Evolutionary conservation across 305 asterid genomes (phyloP).

Genomic region (Ajuga reptans): DNA sequence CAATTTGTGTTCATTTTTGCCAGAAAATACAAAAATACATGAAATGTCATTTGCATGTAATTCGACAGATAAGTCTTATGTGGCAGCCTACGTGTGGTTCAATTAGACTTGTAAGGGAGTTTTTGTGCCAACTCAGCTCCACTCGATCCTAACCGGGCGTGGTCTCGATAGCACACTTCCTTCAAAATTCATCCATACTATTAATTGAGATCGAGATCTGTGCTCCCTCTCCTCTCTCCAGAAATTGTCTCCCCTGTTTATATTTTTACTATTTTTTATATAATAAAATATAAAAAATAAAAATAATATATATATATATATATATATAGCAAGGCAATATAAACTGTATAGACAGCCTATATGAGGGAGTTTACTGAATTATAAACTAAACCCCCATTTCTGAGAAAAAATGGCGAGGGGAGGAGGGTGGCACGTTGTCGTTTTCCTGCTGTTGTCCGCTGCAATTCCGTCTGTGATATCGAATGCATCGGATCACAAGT

Average conservation of each 20-base stretch:
- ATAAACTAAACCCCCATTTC: background rate
- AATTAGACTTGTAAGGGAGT: too few species aligned
- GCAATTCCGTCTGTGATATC: slow-evolving; percentile 37
- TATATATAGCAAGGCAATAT: too few species aligned
- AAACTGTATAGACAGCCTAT: background rate
- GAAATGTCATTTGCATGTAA: too few species aligned
- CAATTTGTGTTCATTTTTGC: too few species aligned
- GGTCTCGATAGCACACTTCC: background rate
- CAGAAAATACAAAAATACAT: too few species aligned
- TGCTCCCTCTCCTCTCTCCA: slow-evolving; percentile 1
- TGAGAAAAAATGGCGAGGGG: slow-evolving; percentile 33
- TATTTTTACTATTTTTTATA: background rate
- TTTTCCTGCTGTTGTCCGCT: slow-evolving; percentile 28
- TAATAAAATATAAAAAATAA: too few species aligned
- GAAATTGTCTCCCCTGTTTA: background rate
- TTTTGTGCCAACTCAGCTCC: too few species aligned
- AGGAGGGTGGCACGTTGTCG: slow-evolving; percentile 34
- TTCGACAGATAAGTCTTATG: too few species aligned
- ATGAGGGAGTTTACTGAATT: slow-evolving; percentile 7
- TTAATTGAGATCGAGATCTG: slow-evolving; percentile 26
- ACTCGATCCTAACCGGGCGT: slow-evolving; percentile 23
- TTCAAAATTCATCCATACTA: slow-evolving; percentile 19
- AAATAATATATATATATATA: too few species aligned
- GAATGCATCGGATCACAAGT: slow-evolving; percentile 59
- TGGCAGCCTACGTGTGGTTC: too few species aligned